Conservation (phyloP, 495 filamentous ascomycete genomes). For the Xylaria curta region DNA sequence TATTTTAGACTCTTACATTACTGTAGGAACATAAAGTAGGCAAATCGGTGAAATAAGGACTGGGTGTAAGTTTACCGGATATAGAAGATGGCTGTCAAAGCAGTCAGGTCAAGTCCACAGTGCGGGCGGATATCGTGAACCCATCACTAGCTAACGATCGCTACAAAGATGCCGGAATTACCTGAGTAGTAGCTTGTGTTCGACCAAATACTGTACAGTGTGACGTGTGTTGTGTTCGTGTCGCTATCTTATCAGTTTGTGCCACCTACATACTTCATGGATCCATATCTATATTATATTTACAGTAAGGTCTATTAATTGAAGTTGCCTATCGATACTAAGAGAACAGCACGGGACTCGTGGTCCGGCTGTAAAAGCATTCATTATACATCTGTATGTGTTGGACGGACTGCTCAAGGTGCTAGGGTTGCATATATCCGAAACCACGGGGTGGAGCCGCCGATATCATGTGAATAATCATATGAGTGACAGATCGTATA, state of each 20-base stretch:
- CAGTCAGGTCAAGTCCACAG: background rate
- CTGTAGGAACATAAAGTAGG: background rate
- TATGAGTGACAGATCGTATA: too few species aligned
- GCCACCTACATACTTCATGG: background rate
- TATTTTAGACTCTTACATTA: background rate
- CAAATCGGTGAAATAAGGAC: background rate
- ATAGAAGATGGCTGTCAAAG: background rate
- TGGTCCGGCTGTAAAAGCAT: too few species aligned
- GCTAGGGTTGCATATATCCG: too few species aligned
- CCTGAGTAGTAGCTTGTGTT: background rate
- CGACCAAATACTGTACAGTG: background rate
- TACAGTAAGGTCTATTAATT: background rate
- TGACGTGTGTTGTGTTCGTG: background rate
- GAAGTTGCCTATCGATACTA: too few species aligned
- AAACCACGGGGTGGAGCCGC: too few species aligned
- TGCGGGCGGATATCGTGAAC: too few species aligned
- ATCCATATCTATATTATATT: too few species aligned
- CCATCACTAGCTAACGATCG: background rate
- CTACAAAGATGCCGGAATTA: background rate
- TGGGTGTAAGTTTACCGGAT: background rate
- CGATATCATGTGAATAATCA: too few species aligned
- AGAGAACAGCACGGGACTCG: too few species aligned
- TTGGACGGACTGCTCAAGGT: too few species aligned
- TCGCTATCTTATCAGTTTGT: background rate
- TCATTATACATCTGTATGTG: too few species aligned